These are phyloP conservation scores for Beauveria varroae DNA, from an alignment of 2,329 filamentous ascomycete species.

Conservation along the genomic window DNA sequence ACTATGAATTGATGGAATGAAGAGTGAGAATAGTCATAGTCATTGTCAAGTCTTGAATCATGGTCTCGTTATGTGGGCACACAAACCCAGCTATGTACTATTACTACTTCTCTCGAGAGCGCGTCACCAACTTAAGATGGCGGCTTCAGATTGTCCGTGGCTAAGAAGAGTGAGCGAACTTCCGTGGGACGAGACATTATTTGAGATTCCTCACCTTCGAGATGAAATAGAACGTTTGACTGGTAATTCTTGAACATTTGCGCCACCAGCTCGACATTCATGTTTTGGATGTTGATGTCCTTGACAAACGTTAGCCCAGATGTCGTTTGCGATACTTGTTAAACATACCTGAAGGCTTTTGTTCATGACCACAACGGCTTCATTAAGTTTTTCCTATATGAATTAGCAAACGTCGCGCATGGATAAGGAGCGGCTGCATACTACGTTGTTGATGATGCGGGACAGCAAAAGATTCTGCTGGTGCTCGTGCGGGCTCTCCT, in stretches of 20 bases:
- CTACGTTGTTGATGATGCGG: conserved; percentile 95
- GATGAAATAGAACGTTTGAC: conserved; percentile 92
- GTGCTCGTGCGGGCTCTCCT: conserved; percentile 96
- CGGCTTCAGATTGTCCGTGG: conserved; percentile 76
- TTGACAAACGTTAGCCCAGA: conserved; percentile 27
- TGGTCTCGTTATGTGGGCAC: not conserved
- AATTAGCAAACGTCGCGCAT: not conserved
- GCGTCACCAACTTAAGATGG: conserved; percentile 45
- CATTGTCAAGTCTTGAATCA: not conserved
- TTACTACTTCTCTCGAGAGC: not conserved
- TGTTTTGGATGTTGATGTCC: conserved; percentile 98
- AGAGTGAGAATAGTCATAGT: not conserved
- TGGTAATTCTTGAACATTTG: conserved; percentile 99
- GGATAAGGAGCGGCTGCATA: conserved; percentile 40
- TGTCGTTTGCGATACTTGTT: not conserved
- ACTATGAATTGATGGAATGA: not conserved
- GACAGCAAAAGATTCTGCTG: conserved; percentile 91
- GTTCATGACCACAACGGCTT: conserved; percentile 87
- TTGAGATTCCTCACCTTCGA: conserved; percentile 63
- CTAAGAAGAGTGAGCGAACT: conserved; percentile 35
- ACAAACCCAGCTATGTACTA: not conserved
- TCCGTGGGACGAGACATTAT: not conserved
- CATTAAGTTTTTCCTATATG: conserved; percentile 90
- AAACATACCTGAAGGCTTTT: conserved; percentile 69
- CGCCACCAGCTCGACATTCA: conserved; percentile 95